Evolutionary conservation across 2,329 filamentous ascomycete species (phyloP).

Genomic region (Phyllachora maydis): DNA sequence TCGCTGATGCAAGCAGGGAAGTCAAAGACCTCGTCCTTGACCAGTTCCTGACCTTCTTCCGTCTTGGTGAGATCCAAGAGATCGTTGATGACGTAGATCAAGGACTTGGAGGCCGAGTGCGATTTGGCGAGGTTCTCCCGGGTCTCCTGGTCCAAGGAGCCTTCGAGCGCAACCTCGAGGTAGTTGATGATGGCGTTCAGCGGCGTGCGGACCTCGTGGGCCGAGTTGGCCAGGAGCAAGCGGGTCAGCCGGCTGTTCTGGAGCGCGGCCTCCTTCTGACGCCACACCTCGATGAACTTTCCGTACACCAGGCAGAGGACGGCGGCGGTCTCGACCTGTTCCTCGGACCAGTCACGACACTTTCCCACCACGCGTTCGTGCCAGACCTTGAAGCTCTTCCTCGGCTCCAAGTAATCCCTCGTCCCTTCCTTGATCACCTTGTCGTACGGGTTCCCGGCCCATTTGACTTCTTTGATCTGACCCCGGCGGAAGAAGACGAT

Average conservation of each 20-base stretch:
- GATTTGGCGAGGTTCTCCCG: slow-evolving; percentile 69
- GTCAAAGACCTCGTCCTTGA: slow-evolving; percentile 68
- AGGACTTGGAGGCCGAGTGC: slow-evolving; percentile 76
- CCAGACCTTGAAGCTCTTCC: slow-evolving; percentile 65
- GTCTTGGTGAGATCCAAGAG: slow-evolving; percentile 74
- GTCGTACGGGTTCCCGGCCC: slow-evolving; percentile 74
- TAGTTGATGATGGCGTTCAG: slow-evolving; percentile 92
- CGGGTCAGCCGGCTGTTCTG: slow-evolving; percentile 66
- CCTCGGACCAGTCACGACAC: slow-evolving; percentile 73
- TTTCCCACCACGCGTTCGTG: slow-evolving; percentile 63
- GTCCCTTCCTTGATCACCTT: slow-evolving; percentile 56
- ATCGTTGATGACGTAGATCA: slow-evolving; percentile 91
- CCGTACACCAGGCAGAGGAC: slow-evolving; percentile 75
- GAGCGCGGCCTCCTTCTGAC: slow-evolving; percentile 69
- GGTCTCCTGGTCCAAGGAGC: slow-evolving; percentile 58
- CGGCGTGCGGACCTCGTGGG: slow-evolving; percentile 78
- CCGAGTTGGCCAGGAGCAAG: slow-evolving; percentile 67
- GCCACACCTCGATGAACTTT: slow-evolving; percentile 81
- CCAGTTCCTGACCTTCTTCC: slow-evolving; percentile 57
- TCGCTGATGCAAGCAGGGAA: slow-evolving; percentile 51
- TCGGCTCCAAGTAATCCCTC: slow-evolving; percentile 53
- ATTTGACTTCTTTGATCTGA: slow-evolving; percentile 58
- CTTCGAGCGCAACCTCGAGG: slow-evolving; percentile 75
- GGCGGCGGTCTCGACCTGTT: slow-evolving; percentile 75
- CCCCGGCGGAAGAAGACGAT: slow-evolving; percentile 79